These are phyloP conservation scores for Chlamydomonas asymmetrica DNA, from an alignment of 139 green algal genomes.

Conservation along the genomic window DNA sequence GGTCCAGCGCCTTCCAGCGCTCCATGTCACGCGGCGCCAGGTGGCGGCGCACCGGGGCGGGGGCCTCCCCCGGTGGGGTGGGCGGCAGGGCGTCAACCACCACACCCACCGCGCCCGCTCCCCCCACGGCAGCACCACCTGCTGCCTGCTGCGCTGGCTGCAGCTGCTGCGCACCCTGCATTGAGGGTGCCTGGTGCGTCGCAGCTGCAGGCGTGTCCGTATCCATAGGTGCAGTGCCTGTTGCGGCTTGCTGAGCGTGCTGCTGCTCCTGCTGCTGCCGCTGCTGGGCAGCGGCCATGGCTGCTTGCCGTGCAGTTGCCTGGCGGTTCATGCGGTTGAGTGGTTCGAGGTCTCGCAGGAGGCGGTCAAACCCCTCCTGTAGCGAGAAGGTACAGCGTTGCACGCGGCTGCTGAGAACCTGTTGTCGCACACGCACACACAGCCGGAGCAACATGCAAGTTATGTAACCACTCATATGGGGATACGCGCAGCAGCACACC, in stretches of 20 bases:
- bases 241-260: conserved; percentile 9
- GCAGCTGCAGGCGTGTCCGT: too few relatives aligned
- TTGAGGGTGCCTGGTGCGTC: too few relatives aligned
- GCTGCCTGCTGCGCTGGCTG: too few relatives aligned
- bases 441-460: background rate
- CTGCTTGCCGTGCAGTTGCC: conserved; percentile 4
- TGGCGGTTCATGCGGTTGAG: conserved; percentile 29
- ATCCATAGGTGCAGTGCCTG: conserved; percentile 17
- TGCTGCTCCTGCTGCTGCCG: conserved; percentile 8
- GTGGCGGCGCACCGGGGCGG: too few relatives aligned
- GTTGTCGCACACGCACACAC: conserved; percentile 70
- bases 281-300: too few relatives aligned
- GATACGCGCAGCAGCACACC: background rate
- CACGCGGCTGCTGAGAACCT: conserved; percentile 59
- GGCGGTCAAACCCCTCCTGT: conserved; percentile 41
- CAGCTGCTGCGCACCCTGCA: too few relatives aligned
- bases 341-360: conserved; percentile 61
- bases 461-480: background rate
- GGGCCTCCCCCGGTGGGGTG: too few relatives aligned
- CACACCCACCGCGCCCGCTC: too few relatives aligned
- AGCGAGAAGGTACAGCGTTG: conserved; percentile 52
- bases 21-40: too few relatives aligned
- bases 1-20: too few relatives aligned
- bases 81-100: too few relatives aligned
- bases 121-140: too few relatives aligned